Percentiles rank a stretch among this genome's conserved stretches.
Evolutionary conservation across 257 asterid genomes (phyloP).

Genomic region (Ilex aquifolium): DNA sequence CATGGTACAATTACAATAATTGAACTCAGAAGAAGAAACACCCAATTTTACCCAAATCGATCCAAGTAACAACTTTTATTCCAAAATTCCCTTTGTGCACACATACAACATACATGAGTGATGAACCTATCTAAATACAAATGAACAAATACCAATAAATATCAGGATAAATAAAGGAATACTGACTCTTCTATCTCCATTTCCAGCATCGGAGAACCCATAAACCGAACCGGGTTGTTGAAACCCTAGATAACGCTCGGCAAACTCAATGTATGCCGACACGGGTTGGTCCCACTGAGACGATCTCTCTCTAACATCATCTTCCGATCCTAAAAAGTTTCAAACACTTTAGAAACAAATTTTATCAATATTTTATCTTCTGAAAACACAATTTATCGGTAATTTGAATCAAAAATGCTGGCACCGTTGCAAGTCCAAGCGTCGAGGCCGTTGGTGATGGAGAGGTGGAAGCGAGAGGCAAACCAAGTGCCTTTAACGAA

Average conservation of each 20-base stretch:
- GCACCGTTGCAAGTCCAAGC: constrained; percentile 81
- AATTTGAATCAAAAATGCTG: neutral
- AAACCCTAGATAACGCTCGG: constrained; percentile 72
- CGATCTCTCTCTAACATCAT: constrained; percentile 82
- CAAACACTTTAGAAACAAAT: neutral
- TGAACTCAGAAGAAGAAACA: neutral
- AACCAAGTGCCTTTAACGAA: constrained; percentile 86
- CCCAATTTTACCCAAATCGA: neutral
- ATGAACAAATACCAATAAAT: neutral
- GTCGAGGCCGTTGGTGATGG: constrained; percentile 58
- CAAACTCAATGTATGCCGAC: constrained; percentile 62
- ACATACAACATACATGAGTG: neutral
- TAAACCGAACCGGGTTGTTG: constrained; percentile 85
- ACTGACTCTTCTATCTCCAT: constrained; percentile 72
- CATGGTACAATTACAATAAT: neutral
- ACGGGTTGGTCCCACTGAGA: constrained; percentile 81
- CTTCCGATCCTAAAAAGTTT: constrained; percentile 54
- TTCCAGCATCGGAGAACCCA: constrained; percentile 75
- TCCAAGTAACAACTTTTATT: neutral
- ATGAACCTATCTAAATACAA: neutral
- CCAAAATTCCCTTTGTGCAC: neutral
- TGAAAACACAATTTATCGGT: too few relatives aligned
- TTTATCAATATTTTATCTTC: too few relatives aligned
- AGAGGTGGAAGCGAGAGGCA: constrained; percentile 62
- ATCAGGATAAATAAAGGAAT: neutral